Evolutionary conservation across 805 yeast species (phyloP).

Genomic region (Wickerhamiella qilinensis): DNA sequence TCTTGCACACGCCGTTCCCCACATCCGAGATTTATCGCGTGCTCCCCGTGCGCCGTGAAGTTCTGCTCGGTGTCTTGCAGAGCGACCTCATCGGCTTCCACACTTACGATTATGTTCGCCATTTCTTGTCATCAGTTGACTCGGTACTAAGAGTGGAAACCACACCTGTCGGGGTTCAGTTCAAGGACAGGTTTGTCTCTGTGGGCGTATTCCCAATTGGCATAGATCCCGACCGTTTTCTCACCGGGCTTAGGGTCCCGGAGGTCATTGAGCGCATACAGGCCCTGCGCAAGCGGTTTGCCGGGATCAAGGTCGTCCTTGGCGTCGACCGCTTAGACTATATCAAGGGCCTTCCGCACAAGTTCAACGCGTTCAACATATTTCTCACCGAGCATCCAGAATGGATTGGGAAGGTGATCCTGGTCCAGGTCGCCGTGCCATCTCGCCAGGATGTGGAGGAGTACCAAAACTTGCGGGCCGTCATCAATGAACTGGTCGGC

Average conservation of each 20-base stretch:
- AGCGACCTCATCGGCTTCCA: conserved; percentile 96
- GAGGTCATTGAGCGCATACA: conserved; percentile 50
- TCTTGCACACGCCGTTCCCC: conserved; percentile 96
- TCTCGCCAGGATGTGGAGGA: conserved; percentile 97
- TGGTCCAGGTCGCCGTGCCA: conserved; percentile 95
- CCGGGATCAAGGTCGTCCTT: conserved; percentile 70
- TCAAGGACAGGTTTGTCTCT: conserved; percentile 54
- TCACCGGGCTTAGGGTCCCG: conserved; percentile 53
- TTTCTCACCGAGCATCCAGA: conserved; percentile 88
- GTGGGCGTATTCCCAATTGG: conserved; percentile 99
- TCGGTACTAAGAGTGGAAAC: conserved; percentile 70
- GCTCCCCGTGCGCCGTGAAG: conserved; percentile 86
- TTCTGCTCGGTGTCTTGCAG: conserved; percentile 76
- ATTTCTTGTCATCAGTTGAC: conserved; percentile 78
- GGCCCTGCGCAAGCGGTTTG: conserved; percentile 48
- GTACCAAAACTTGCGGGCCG: conserved; percentile 82
- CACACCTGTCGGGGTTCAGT: conserved; percentile 79
- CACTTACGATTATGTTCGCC: conserved; percentile 97
- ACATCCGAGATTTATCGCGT: conserved; percentile 92
- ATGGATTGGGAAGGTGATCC: conserved; percentile 93
- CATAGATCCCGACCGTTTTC: conserved; percentile 83
- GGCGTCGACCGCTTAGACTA: conserved; percentile 96
- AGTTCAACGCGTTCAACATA: conserved; percentile 88
- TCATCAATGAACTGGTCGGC: conserved; percentile 91
- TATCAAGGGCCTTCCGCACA: conserved; percentile 96